Evolutionary conservation across 495 filamentous ascomycete genomes (phyloP).

Genomic region (Xylaria grammica): DNA sequence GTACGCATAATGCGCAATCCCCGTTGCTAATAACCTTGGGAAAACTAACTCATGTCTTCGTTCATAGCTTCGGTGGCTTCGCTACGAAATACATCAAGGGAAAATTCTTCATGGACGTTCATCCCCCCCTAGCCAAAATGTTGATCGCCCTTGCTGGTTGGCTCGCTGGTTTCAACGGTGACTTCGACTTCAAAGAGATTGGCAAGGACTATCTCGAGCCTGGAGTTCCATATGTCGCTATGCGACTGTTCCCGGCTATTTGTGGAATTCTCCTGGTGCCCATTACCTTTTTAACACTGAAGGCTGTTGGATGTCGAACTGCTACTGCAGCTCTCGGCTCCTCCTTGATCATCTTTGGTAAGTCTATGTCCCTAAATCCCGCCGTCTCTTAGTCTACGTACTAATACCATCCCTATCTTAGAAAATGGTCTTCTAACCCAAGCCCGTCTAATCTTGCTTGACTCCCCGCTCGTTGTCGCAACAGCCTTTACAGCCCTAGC

Average conservation of each 20-base stretch:
- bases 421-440: slow-evolving; percentile 96
- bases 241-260: slow-evolving; percentile 91
- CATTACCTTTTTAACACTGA: slow-evolving; percentile 91
- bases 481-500: slow-evolving; percentile 90
- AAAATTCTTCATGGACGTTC: slow-evolving; percentile 98
- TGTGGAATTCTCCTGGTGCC: slow-evolving; percentile 86
- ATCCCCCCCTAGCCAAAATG: slow-evolving; percentile 95
- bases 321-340: slow-evolving; percentile 81
- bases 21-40: background rate
- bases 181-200: slow-evolving; percentile 99
- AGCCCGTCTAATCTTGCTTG: slow-evolving; percentile 91
- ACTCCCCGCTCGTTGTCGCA: slow-evolving; percentile 91
- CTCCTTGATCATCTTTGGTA: slow-evolving; percentile 88
- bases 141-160: slow-evolving; percentile 94
- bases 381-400: slow-evolving; percentile 23
- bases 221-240: slow-evolving; percentile 94
- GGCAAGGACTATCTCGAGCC: slow-evolving; percentile 97
- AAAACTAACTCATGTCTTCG: slow-evolving; percentile 29
- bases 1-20: slow-evolving; percentile 60
- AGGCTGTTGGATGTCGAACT: slow-evolving; percentile 87
- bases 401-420: slow-evolving; percentile 41
- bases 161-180: slow-evolving; percentile 91
- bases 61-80: slow-evolving; percentile 88
- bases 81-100: slow-evolving; percentile 99
- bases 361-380: slow-evolving; percentile 23